Percentiles rank a stretch among this genome's conserved stretches.
phyloP scores from a whole-genome alignment of 164 flowering plant genomes.

The Malania oleifera region DNA sequence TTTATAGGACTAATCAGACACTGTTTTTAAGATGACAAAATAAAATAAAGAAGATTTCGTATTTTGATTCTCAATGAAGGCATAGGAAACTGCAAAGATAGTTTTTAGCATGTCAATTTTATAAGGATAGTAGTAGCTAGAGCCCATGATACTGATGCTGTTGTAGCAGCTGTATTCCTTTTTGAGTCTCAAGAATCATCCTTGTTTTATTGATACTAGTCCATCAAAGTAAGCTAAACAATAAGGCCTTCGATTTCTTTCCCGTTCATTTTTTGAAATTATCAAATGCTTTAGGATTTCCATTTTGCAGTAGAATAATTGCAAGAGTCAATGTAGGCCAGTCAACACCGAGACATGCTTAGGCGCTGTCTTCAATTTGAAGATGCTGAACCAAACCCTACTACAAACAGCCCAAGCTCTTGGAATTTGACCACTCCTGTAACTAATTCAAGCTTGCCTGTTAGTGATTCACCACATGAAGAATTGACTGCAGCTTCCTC shows the following conservation, averaged over 20 bases:
- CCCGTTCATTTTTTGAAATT: neutral
- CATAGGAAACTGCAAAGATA: no score
- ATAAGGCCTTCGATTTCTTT: neutral
- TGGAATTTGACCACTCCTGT: slow-evolving; percentile 4
- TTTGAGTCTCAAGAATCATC: no score
- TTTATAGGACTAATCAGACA: no score
- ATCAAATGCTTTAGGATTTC: slow-evolving; percentile 7
- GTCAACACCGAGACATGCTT: slow-evolving; percentile 20
- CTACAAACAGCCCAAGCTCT: neutral
- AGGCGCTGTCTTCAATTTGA: slow-evolving; percentile 56
- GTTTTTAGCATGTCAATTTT: no score
- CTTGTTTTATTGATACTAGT: neutral
- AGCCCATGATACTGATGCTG: no score
- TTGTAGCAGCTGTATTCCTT: no score
- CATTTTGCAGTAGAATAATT: slow-evolving; percentile 12
- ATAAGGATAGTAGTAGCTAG: no score
- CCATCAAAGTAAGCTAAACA: neutral
- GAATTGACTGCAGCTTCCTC: slow-evolving; percentile 19
- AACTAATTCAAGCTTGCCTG: slow-evolving; percentile 12
- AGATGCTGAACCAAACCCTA: slow-evolving; percentile 16
- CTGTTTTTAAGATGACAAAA: no score
- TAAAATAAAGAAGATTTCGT: no score
- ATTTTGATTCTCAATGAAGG: no score
- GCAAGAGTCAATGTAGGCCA: slow-evolving; percentile 17
- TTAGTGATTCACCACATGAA: slow-evolving; percentile 15